phyloP scores from a whole-genome alignment of 2,329 filamentous ascomycete genomes.

The Bipolaris oryzae region DNA sequence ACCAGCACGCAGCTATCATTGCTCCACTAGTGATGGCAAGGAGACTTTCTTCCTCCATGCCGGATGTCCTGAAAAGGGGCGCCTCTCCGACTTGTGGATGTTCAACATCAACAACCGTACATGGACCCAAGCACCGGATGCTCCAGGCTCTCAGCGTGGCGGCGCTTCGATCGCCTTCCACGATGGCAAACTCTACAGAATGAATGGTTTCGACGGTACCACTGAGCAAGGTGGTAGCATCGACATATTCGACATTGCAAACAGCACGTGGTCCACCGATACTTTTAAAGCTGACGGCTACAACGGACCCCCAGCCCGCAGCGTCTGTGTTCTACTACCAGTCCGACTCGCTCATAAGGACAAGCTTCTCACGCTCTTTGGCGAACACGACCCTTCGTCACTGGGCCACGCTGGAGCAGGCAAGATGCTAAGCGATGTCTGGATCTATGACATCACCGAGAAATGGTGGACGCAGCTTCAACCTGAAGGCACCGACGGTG shows the following conservation, averaged over 20 bases:
- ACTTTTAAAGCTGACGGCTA: conserved; percentile 52
- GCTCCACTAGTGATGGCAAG: conserved; percentile 67
- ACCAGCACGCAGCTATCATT: conserved; percentile 73
- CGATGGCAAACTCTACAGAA: conserved; percentile 72
- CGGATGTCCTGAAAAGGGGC: conserved; percentile 69
- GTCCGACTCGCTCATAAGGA: conserved; percentile 45
- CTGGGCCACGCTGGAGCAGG: conserved; percentile 62
- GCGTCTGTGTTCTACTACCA: conserved; percentile 56
- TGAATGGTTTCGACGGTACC: conserved; percentile 78
- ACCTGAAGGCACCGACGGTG: conserved; percentile 26
- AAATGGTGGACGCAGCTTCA: conserved; percentile 44
- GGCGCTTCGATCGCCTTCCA: conserved; percentile 71
- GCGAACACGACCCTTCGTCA: conserved; percentile 60
- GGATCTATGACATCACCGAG: conserved; percentile 52
- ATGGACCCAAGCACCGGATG: conserved; percentile 72
- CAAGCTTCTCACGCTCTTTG: conserved; percentile 59
- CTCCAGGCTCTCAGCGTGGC: conserved; percentile 69
- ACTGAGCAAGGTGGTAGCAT: conserved; percentile 72
- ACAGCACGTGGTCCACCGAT: conserved; percentile 51
- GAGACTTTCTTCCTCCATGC: conserved; percentile 78
- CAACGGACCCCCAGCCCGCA: conserved; percentile 56
- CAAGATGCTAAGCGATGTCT: conserved; percentile 61
- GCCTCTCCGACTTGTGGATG: conserved; percentile 75
- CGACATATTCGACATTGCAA: conserved; percentile 61
- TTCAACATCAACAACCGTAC: conserved; percentile 69